A percentile compares a stretch with the other conserved stretches of the same genome.
Evolutionary conservation across 768 basidiomycete species (phyloP).

Genomic region (Hemileccinum impolitum): DNA sequence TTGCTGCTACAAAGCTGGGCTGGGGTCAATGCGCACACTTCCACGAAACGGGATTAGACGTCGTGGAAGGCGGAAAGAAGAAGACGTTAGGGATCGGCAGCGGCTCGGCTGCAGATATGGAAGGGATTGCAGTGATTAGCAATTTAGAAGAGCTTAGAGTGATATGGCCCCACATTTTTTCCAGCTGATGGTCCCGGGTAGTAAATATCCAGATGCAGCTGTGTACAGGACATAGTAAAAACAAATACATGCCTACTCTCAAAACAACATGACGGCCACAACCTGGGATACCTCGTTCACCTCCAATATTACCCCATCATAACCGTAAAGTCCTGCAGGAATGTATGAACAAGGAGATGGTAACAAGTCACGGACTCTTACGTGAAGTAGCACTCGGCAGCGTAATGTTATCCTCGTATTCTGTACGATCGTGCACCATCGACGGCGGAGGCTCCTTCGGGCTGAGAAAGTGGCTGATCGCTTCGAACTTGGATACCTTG

Average conservation of each 20-base stretch:
- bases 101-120: conserved; percentile 33
- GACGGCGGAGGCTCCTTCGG: conserved; percentile 73
- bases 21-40: conserved; percentile 80
- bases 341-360: neutral
- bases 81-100: conserved; percentile 43
- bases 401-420: conserved; percentile 68
- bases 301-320: conserved; percentile 79
- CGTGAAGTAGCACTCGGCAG: conserved; percentile 66
- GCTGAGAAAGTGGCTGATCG: conserved; percentile 72
- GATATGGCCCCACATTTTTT: conserved; percentile 78
- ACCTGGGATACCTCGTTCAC: conserved; percentile 78
- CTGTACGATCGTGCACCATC: conserved; percentile 77
- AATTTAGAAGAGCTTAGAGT: conserved; percentile 63
- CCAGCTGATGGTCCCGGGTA: conserved; percentile 15
- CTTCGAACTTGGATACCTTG: conserved; percentile 60
- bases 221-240: neutral
- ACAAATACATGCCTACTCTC: conserved; percentile 14
- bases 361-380: conserved; percentile 35
- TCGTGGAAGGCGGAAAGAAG: conserved; percentile 58
- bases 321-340: conserved; percentile 51
- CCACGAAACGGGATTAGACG: conserved; percentile 61
- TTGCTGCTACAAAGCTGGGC: conserved; percentile 58
- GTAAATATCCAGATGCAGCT: conserved; percentile 1
- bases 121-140: conserved; percentile 50
- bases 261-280: conserved; percentile 68